Conservation (phyloP, 2,329 filamentous ascomycete genomes). For the Diaporthe sp. region DNA sequence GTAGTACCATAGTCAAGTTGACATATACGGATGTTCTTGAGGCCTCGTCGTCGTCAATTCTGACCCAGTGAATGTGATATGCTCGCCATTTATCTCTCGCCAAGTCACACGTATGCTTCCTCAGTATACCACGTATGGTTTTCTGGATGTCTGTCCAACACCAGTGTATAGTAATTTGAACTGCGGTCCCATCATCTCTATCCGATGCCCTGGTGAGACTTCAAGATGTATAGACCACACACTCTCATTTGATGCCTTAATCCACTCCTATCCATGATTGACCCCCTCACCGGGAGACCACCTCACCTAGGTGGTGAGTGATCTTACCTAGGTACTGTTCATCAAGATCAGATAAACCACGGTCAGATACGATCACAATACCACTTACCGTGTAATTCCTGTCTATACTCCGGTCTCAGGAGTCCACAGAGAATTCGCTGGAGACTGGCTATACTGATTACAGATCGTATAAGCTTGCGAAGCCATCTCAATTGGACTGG, state of each 20-base stretch:
- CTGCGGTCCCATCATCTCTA: background rate
- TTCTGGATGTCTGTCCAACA: too few relatives aligned
- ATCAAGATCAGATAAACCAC: too few relatives aligned
- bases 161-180: too few relatives aligned
- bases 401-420: background rate
- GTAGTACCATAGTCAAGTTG: background rate
- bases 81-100: background rate
- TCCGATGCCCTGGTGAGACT: too few relatives aligned
- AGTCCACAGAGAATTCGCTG: background rate
- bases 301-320: background rate
- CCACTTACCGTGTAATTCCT: background rate
- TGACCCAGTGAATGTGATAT: background rate
- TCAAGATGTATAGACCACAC: background rate
- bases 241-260: background rate
- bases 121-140: background rate
- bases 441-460: background rate
- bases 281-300: too few relatives aligned
- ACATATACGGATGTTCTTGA: background rate
- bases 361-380: background rate
- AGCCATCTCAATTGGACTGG: background rate
- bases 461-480: background rate
- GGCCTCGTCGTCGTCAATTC: background rate
- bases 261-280: background rate
- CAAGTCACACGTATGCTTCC: background rate
- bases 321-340: background rate